These are phyloP conservation scores for Metschnikowia koreensis DNA, from an alignment of 805 yeast species.

Conservation along the genomic window DNA sequence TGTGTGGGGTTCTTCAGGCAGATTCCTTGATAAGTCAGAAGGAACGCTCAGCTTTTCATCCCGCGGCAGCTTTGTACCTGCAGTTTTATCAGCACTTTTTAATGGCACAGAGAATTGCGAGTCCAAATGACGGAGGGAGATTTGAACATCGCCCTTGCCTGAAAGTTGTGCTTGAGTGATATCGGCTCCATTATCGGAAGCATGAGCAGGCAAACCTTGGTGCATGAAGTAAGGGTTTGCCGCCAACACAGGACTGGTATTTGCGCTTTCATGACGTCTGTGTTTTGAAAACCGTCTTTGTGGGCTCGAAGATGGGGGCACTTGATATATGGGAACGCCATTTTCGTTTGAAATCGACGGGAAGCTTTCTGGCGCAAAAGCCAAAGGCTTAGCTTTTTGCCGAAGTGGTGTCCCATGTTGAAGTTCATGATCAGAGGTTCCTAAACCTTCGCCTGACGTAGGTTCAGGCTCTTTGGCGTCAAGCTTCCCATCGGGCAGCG, in stretches of 20 bases:
- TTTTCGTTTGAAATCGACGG: background rate
- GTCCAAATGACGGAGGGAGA: constrained; percentile 41
- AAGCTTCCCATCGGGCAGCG: constrained; percentile 12
- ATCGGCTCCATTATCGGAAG: constrained; percentile 18
- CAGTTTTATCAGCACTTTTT: background rate
- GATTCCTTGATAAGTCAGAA: background rate
- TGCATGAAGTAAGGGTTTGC: constrained; percentile 54
- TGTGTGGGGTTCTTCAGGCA: background rate
- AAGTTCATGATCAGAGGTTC: background rate
- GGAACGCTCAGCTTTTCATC: constrained; percentile 2
- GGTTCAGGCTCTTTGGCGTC: background rate
- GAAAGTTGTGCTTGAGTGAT: background rate
- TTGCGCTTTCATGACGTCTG: background rate
- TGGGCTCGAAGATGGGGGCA: background rate
- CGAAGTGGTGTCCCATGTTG: background rate
- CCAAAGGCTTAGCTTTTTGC: background rate
- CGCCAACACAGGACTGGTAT: constrained; percentile 26
- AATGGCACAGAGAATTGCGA: constrained; percentile 10
- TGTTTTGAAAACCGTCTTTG: background rate
- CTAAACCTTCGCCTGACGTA: background rate
- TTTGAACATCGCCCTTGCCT: constrained; percentile 25
- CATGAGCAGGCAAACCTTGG: constrained; percentile 59
- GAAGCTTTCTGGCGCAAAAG: background rate
- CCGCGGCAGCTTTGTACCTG: background rate
- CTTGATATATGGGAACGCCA: background rate